phyloP scores from a whole-genome alignment of 176 grass and related monocot genomes.

The Zizania latifolia region DNA sequence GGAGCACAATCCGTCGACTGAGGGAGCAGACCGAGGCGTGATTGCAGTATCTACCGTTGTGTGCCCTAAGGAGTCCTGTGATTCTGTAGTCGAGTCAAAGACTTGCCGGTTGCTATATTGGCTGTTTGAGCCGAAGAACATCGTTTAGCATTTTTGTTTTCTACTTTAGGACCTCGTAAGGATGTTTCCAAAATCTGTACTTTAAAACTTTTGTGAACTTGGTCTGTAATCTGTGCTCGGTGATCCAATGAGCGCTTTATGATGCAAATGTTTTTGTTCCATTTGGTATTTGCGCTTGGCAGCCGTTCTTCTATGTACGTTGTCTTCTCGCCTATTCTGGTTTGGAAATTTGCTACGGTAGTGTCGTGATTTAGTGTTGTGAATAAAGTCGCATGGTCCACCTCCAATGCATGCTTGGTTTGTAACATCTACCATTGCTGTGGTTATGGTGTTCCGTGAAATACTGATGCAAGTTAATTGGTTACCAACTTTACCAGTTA shows the following conservation, averaged over 20 bases:
- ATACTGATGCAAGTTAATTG: too few relatives aligned
- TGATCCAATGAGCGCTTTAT: background rate
- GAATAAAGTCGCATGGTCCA: too few relatives aligned
- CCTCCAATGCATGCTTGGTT: too few relatives aligned
- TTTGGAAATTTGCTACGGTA: too few relatives aligned
- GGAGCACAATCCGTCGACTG: slow-evolving; percentile 79
- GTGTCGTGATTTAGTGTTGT: too few relatives aligned
- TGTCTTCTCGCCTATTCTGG: too few relatives aligned
- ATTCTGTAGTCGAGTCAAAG: slow-evolving; percentile 18
- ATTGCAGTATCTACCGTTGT: slow-evolving; percentile 13
- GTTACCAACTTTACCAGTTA: too few relatives aligned
- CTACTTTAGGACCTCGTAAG: slow-evolving; percentile 14
- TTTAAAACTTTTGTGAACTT: background rate
- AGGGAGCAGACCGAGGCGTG: slow-evolving; percentile 82
- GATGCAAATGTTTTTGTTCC: background rate
- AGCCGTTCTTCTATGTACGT: background rate
- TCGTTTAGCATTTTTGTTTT: slow-evolving; percentile 29
- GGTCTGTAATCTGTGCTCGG: background rate
- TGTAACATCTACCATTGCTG: too few relatives aligned
- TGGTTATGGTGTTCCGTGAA: too few relatives aligned
- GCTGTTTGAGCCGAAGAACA: background rate
- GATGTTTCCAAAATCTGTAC: slow-evolving; percentile 2
- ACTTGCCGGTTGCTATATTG: background rate
- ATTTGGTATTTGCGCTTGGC: too few relatives aligned
- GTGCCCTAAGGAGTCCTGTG: background rate